phyloP scores from a whole-genome alignment of 1,139 yeast genomes.

The Zygosaccharomyces sapae region DNA sequence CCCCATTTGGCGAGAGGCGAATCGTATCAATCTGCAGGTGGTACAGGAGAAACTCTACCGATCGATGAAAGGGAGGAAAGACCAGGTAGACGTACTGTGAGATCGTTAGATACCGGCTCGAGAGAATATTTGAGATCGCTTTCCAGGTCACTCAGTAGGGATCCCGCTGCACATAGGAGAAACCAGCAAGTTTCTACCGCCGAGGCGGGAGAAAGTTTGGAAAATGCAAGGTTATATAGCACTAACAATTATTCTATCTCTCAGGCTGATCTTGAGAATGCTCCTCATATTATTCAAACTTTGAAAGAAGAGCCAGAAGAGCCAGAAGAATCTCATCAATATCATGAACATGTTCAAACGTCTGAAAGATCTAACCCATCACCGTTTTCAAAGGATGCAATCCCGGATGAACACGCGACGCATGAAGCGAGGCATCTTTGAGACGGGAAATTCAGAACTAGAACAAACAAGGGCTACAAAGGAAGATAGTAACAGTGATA shows the following conservation, averaged over 20 bases:
- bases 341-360: not conserved
- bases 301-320: slow-evolving; percentile 19
- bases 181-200: slow-evolving; percentile 5
- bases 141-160: slow-evolving; percentile 32
- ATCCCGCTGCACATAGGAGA: slow-evolving; percentile 14
- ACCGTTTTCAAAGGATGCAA: not conserved
- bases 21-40: slow-evolving; percentile 28
- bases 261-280: slow-evolving; percentile 24
- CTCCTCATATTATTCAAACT: slow-evolving; percentile 24
- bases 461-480: slow-evolving; percentile 4
- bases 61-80: slow-evolving; percentile 15
- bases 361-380: not conserved
- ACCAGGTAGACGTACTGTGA: slow-evolving; percentile 22
- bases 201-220: slow-evolving; percentile 9
- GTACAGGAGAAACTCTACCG: slow-evolving; percentile 9
- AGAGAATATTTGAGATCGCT: slow-evolving; percentile 31
- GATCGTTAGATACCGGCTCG: slow-evolving; percentile 20
- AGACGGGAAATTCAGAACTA: slow-evolving; percentile 13
- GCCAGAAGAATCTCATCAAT: not conserved
- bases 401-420: slow-evolving; percentile 9
- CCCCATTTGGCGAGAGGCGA: slow-evolving; percentile 36
- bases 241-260: slow-evolving; percentile 28
- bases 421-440: slow-evolving; percentile 22
- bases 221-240: slow-evolving; percentile 18
- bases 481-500: not conserved